phyloP scores from a whole-genome alignment of 2,329 filamentous ascomycete genomes.

The Sporothrix humicola region DNA sequence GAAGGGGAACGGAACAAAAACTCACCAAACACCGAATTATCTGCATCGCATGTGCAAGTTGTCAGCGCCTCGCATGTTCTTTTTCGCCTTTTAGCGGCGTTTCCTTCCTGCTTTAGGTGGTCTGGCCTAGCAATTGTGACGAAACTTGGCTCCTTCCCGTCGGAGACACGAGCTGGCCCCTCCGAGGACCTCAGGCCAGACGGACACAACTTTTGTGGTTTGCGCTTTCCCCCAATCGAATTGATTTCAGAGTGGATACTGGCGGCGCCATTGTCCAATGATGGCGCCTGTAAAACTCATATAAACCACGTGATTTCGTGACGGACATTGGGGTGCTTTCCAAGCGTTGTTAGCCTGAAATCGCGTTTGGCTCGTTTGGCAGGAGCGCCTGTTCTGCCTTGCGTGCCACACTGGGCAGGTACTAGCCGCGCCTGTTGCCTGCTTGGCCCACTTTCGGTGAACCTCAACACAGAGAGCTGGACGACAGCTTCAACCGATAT shows the following conservation, averaged over 20 bases:
- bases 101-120: background rate
- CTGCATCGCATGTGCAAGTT: conserved; percentile 17
- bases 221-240: background rate
- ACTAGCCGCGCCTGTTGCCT: conserved; percentile 22
- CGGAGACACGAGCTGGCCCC: conserved; percentile 34
- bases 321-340: background rate
- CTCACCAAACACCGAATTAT: conserved; percentile 7
- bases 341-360: background rate
- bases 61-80: conserved; percentile 17
- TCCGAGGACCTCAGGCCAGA: conserved; percentile 13
- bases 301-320: conserved; percentile 33
- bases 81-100: background rate
- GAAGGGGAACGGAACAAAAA: conserved; percentile 8
- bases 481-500: conserved; percentile 18
- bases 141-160: conserved; percentile 26
- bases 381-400: conserved; percentile 1
- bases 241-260: background rate
- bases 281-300: conserved; percentile 9
- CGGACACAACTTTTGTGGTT: background rate
- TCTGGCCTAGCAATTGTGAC: conserved; percentile 24
- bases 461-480: no score
- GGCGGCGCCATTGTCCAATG: conserved; percentile 35
- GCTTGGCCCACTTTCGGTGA: conserved; percentile 20
- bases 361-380: conserved; percentile 24
- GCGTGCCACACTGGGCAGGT: conserved; percentile 4